phyloP scores from a whole-genome alignment of 352 stramenopile species.

The Globisporangium cederbergense region DNA sequence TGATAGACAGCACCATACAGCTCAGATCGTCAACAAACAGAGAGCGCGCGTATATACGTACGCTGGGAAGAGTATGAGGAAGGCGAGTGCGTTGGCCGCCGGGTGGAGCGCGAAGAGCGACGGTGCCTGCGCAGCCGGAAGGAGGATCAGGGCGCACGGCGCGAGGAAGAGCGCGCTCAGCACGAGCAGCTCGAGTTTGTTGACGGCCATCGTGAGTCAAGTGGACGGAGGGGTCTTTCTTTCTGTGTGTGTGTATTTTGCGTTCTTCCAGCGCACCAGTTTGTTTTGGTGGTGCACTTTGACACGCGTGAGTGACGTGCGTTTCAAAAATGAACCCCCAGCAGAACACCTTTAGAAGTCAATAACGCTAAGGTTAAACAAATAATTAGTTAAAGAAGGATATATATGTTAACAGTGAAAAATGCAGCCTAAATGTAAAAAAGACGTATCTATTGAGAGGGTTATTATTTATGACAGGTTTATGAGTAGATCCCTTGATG shows the following conservation, averaged over 20 bases:
- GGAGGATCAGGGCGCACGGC: constrained; percentile 45
- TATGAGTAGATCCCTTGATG: no score
- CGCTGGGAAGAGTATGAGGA: constrained; percentile 58
- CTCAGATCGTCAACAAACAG: neutral
- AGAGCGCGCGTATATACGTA: constrained; percentile 4
- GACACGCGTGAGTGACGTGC: neutral
- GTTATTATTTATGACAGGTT: no score
- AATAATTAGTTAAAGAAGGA: no score
- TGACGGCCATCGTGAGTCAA: constrained; percentile 30
- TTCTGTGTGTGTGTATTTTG: neutral
- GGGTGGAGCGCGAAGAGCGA: constrained; percentile 62
- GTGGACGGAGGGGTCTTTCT: neutral
- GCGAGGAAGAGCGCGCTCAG: constrained; percentile 46
- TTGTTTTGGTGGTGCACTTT: constrained; percentile 15
- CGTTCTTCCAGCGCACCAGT: constrained; percentile 12
- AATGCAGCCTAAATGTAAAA: no score
- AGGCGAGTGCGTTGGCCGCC: constrained; percentile 55
- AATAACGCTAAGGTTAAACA: no score
- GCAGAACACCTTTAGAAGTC: no score
- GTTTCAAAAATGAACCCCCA: no score
- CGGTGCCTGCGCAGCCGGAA: constrained; percentile 25
- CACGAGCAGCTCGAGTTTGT: constrained; percentile 57
- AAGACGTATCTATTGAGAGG: no score
- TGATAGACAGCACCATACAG: neutral
- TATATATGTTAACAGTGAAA: no score